Percentiles rank a stretch among this genome's conserved stretches.
phyloP scores from a whole-genome alignment of 768 basidiomycete genomes.

The Trametes cinnabarina region DNA sequence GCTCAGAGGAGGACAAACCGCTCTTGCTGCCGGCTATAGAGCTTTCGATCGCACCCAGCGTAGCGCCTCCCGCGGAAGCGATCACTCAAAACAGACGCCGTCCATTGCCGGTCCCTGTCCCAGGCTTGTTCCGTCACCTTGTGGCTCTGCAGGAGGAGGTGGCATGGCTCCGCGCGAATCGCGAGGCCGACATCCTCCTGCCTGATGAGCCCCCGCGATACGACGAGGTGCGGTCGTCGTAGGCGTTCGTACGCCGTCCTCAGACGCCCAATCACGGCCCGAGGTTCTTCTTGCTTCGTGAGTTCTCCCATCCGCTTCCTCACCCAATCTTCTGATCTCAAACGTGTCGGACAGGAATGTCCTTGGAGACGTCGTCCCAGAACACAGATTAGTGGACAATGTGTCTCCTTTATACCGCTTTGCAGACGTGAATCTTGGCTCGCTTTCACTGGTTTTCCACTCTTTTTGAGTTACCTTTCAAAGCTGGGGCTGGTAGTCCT shows the following conservation, averaged over 20 bases:
- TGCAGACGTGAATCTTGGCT: no score
- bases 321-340: no score
- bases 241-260: no score
- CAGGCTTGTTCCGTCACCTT: not conserved
- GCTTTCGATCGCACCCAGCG: no score
- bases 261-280: no score
- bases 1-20: not conserved
- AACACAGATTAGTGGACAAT: no score
- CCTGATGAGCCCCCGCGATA: not conserved
- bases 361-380: no score
- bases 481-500: no score
- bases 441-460: no score
- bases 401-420: no score
- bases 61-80: not conserved
- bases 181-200: not conserved
- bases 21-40: not conserved
- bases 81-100: not conserved
- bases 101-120: not conserved
- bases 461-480: no score
- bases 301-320: not conserved
- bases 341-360: no score
- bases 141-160: constrained; percentile 8
- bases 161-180: not conserved
- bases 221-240: not conserved
- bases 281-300: not conserved